phyloP scores from a whole-genome alignment of 2,329 filamentous ascomycete species.

The Anisogramma anomala region DNA sequence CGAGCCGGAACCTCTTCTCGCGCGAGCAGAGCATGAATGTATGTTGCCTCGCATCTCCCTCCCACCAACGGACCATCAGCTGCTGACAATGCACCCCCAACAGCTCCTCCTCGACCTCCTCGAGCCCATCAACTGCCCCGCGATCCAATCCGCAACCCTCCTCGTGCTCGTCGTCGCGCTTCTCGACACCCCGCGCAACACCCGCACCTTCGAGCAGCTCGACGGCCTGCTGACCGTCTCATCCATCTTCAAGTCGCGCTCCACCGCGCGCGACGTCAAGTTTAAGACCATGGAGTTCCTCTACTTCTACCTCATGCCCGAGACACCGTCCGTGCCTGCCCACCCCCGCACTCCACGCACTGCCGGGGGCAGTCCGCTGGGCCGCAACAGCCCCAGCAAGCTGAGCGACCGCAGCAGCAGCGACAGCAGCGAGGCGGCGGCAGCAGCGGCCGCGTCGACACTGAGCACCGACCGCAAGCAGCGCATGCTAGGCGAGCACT shows the following conservation, averaged over 20 bases:
- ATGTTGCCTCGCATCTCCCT: conserved; percentile 20
- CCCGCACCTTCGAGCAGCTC: conserved; percentile 80
- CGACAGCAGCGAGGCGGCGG: too few relatives aligned
- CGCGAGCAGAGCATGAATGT: conserved; percentile 93
- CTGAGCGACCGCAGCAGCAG: conserved; percentile 29
- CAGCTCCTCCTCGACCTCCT: conserved; percentile 82
- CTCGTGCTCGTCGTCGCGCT: conserved; percentile 83
- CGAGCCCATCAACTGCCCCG: conserved; percentile 81
- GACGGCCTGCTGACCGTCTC: conserved; percentile 88
- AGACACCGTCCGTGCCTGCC: conserved; percentile 49
- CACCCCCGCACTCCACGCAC: too few relatives aligned
- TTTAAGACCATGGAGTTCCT: conserved; percentile 94
- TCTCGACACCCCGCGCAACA: conserved; percentile 76
- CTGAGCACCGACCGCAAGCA: conserved; percentile 73
- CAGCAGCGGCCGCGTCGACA: too few relatives aligned
- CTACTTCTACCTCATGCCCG: conserved; percentile 98
- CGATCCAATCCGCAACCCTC: conserved; percentile 81
- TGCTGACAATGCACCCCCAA: neutral
- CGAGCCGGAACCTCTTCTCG: conserved; percentile 75
- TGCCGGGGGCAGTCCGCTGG: neutral
- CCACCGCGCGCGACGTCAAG: conserved; percentile 80
- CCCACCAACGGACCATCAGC: conserved; percentile 20
- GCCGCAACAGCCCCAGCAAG: conserved; percentile 42
- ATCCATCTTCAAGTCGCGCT: conserved; percentile 80
- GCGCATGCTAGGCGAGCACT: conserved; percentile 60